Evolutionary conservation across 1,139 yeast species (phyloP).

Genomic region (Geotrichum fermentans): DNA sequence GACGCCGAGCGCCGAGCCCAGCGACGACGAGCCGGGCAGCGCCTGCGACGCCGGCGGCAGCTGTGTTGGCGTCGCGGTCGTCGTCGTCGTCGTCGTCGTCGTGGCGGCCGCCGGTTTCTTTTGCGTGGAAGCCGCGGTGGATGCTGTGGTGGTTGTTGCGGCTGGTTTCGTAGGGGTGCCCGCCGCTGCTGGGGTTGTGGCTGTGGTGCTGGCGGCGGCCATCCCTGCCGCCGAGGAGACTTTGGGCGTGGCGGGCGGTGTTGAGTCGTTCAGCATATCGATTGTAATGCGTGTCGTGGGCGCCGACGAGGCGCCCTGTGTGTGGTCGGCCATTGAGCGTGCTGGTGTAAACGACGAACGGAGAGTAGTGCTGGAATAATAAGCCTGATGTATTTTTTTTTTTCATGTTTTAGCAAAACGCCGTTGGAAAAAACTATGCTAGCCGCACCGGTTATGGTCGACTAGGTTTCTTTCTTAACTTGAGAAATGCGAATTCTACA

Average conservation of each 20-base stretch:
- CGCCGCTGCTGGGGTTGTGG: constrained; percentile 7
- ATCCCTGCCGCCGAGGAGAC: too few relatives aligned
- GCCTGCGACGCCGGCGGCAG: constrained; percentile 1
- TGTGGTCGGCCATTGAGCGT: not conserved
- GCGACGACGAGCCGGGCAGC: constrained; percentile 11
- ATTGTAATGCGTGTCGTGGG: constrained; percentile 16
- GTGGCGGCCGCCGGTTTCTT: not conserved
- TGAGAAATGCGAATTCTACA: too few relatives aligned
- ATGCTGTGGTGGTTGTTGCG: constrained; percentile 4
- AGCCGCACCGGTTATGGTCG: too few relatives aligned
- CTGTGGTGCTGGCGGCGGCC: too few relatives aligned
- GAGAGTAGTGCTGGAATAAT: not conserved
- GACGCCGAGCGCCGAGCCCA: constrained; percentile 16
- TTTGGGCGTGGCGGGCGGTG: constrained; percentile 5
- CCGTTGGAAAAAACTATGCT: not conserved
- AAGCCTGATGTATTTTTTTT: not conserved
- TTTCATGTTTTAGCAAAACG: not conserved
- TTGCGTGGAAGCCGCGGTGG: not conserved
- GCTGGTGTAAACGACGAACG: not conserved
- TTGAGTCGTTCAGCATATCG: constrained; percentile 17
- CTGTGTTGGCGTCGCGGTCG: not conserved
- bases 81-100: not conserved
- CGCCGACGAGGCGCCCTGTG: too few relatives aligned
- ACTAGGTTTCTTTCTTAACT: too few relatives aligned
- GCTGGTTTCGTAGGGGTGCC: constrained; percentile 11